Conservation (phyloP, 225 moss, liverwort and hornwort species). For the Pseudoscleropodium purum region DNA sequence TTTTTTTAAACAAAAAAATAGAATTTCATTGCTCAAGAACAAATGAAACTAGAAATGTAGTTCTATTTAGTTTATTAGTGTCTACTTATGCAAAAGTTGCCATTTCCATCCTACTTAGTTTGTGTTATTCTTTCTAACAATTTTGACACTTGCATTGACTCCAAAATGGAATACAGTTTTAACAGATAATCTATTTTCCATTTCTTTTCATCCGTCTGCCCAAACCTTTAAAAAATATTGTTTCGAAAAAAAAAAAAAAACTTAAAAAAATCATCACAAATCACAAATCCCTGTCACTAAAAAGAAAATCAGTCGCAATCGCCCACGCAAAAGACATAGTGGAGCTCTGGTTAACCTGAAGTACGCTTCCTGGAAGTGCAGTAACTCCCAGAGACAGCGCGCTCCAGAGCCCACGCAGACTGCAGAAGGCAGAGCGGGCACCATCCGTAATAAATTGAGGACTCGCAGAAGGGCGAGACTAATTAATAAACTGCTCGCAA, state of each 20-base stretch:
- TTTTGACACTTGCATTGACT: too few species aligned
- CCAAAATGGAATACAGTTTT: too few species aligned
- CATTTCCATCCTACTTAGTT: too few species aligned
- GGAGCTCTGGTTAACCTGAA: neutral
- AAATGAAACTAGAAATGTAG: too few species aligned
- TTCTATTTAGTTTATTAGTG: too few species aligned
- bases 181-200: neutral
- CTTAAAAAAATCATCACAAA: neutral
- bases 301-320: neutral
- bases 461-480: neutral
- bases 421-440: neutral
- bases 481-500: neutral
- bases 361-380: neutral
- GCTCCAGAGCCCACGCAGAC: neutral
- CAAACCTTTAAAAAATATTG: too few species aligned
- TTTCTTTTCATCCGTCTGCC: neutral
- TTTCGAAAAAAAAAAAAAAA: too few species aligned
- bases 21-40: too few species aligned
- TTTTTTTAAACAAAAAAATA: too few species aligned
- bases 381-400: neutral
- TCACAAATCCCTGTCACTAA: neutral
- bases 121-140: too few species aligned
- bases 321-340: neutral
- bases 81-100: too few species aligned
- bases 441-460: neutral